phyloP scores from a whole-genome alignment of 1,284 basidiomycete species.

The Microbotryum silenes-acaulis region DNA sequence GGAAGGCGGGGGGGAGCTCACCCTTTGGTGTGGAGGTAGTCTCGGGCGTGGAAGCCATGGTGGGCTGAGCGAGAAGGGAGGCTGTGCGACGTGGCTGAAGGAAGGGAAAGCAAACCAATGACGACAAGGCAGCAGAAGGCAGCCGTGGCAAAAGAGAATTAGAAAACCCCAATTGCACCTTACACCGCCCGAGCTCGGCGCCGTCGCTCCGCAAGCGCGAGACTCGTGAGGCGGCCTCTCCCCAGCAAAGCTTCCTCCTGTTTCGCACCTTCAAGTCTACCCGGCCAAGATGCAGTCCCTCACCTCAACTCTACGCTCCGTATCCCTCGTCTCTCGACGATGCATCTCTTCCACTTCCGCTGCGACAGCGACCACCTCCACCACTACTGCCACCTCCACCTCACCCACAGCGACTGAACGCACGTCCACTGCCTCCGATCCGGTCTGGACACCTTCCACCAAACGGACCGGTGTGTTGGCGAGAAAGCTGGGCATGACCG shows the following conservation, averaged over 20 bases:
- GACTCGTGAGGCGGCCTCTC: too few relatives aligned
- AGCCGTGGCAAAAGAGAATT: too few relatives aligned
- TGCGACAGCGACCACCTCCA: background rate
- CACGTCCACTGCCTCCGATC: background rate
- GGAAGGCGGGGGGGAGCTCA: background rate
- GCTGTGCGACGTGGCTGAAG: background rate
- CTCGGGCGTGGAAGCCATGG: too few relatives aligned
- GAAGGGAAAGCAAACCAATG: background rate
- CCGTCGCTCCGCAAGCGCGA: too few relatives aligned
- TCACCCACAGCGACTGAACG: background rate
- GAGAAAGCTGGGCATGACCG: constrained; percentile 91
- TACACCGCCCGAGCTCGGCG: too few relatives aligned
- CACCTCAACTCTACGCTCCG: background rate
- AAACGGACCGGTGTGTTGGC: constrained; percentile 91
- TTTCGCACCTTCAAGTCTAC: background rate
- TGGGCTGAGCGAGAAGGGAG: too few relatives aligned
- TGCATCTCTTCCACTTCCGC: background rate
- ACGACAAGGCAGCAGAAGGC: too few relatives aligned
- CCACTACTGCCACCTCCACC: constrained; percentile 1
- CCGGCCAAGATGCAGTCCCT: constrained; percentile 13
- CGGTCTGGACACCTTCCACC: constrained; percentile 70
- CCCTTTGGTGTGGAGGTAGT: background rate
- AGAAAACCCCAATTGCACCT: too few relatives aligned
- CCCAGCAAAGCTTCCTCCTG: too few relatives aligned
- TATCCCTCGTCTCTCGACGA: background rate